Percentiles rank a stretch among this genome's conserved stretches.
Conservation (phyloP, 805 yeast species). For the Schwanniomyces vanrijiae region DNA sequence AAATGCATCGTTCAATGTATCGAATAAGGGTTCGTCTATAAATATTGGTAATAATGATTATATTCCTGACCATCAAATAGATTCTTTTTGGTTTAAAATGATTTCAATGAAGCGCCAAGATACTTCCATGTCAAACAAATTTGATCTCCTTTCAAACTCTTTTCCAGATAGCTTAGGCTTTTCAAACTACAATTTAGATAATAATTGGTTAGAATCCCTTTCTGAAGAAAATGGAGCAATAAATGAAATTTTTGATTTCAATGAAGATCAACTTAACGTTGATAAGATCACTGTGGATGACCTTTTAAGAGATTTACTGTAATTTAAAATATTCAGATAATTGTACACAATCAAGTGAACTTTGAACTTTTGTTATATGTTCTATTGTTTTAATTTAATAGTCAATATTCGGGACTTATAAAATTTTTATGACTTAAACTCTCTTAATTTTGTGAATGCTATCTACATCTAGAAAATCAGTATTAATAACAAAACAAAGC, state of each 20-base stretch:
- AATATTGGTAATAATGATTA: slow-evolving; percentile 5
- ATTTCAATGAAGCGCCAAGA: slow-evolving; percentile 7
- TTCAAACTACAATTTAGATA: neutral
- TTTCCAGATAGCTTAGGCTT: neutral
- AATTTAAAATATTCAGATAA: neutral
- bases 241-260: neutral
- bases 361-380: no score
- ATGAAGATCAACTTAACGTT: neutral
- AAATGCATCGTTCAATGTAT: neutral
- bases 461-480: no score
- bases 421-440: no score
- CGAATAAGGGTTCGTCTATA: neutral
- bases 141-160: neutral
- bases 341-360: no score
- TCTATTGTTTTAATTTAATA: no score
- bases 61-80: slow-evolving; percentile 13
- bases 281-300: neutral
- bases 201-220: neutral
- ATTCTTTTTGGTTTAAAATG: slow-evolving; percentile 18
- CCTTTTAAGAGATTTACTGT: neutral
- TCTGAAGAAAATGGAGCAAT: neutral
- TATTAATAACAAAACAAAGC: no score
- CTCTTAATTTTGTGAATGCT: no score
- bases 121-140: neutral
- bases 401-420: no score